phyloP scores from a whole-genome alignment of 345 rosid species.

The Aethionema arabicum region DNA sequence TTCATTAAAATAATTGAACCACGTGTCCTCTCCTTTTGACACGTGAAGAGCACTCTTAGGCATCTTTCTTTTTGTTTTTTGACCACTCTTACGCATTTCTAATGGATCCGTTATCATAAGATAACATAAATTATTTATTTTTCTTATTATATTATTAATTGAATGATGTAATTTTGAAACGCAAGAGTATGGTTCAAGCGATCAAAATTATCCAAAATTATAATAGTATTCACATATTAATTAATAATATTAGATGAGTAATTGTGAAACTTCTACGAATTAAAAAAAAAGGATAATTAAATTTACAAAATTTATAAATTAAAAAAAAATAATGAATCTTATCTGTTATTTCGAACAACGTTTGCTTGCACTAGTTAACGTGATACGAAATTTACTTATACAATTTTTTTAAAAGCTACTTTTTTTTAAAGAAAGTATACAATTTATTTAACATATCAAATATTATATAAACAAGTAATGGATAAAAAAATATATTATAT shows the following conservation, averaged over 20 bases:
- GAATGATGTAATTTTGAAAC: constrained; percentile 16
- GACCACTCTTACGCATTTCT: constrained; percentile 33
- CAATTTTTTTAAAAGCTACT: neutral
- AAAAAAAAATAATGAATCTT: constrained; percentile 4
- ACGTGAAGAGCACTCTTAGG: constrained; percentile 30
- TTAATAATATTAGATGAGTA: neutral
- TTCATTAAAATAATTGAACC: constrained; percentile 4
- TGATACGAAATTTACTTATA: neutral
- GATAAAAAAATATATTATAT: no score
- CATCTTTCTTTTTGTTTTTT: neutral
- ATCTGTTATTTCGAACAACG: constrained; percentile 24
- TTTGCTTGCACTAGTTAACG: constrained; percentile 17
- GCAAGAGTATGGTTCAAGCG: constrained; percentile 30
- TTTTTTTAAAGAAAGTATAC: no score
- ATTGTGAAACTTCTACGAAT: neutral
- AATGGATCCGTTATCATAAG: constrained; percentile 26
- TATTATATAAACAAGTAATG: no score
- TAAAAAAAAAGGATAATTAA: neutral
- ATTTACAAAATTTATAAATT: neutral
- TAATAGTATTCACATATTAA: no score
- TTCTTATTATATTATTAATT: neutral
- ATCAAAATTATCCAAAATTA: neutral
- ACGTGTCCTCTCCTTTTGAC: constrained; percentile 31
- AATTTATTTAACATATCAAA: no score
- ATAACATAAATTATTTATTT: constrained; percentile 17